A percentile compares a stretch with the other conserved stretches of the same genome.
Evolutionary conservation across 2,329 filamentous ascomycete genomes (phyloP).

Genomic region (Talaromyces sp.): DNA sequence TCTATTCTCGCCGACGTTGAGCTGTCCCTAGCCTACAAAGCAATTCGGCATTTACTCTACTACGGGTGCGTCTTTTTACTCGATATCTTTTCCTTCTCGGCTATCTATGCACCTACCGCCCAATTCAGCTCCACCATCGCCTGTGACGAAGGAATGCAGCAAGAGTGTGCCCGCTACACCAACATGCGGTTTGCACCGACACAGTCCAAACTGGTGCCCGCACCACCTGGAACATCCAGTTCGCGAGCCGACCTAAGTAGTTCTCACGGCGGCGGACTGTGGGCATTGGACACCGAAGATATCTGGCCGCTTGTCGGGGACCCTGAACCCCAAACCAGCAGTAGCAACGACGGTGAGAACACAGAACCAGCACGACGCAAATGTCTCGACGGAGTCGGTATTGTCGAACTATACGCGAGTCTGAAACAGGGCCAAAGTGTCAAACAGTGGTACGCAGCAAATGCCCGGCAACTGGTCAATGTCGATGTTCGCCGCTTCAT

Average conservation of each 20-base stretch:
- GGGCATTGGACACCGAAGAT: conserved; percentile 28
- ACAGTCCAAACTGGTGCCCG: conserved; percentile 9
- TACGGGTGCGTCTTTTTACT: conserved; percentile 87
- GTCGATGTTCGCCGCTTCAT: conserved; percentile 89
- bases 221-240: neutral
- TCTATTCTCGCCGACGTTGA: conserved; percentile 81
- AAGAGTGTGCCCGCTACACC: conserved; percentile 85
- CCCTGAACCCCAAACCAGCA: conserved; percentile 12
- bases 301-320: conserved; percentile 42
- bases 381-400: conserved; percentile 41
- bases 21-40: conserved; percentile 77
- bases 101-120: conserved; percentile 79
- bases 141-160: conserved; percentile 69
- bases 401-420: conserved; percentile 81
- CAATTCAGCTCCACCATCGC: conserved; percentile 73
- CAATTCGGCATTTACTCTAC: conserved; percentile 83
- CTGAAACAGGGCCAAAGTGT: conserved; percentile 79
- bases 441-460: conserved; percentile 77
- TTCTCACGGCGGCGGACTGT: conserved; percentile 12
- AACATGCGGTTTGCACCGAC: conserved; percentile 48
- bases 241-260: conserved; percentile 1
- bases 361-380: conserved; percentile 5
- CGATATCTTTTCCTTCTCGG: conserved; percentile 91
- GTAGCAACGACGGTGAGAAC: conserved; percentile 5
- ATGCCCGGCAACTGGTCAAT: conserved; percentile 66